Evolutionary conservation across 805 yeast genomes (phyloP), one percentile per base, ranked within the genome.

Genomic region (Kodamaea fukazawae): DNA sequence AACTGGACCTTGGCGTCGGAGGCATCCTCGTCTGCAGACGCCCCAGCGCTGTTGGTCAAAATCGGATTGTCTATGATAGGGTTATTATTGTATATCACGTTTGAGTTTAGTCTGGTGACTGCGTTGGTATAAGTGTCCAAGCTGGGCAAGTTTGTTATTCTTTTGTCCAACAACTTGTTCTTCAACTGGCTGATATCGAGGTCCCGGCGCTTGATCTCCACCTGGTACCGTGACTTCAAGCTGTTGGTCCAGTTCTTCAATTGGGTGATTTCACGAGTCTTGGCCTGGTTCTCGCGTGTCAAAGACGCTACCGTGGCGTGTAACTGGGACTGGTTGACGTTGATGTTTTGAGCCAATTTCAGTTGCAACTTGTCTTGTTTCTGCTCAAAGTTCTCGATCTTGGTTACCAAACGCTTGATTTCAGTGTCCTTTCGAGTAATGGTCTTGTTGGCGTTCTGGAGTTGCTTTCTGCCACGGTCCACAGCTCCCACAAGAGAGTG

Each of bases 181-280:
- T 61, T 65, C 41, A 69, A 57, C 22, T 49, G 55, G 31, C 58
- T 56, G 14, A 65, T 60, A 36, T 65, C 65, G 20, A 58, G 25
- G 13, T 55, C 54, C 42, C 63, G 60, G 41, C 53, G 57, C 45
- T 65, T 60, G 33, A 65, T 34, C 42, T 67, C 71, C 4, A 65
- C 57, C 20, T 64, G 62, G 41, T 60, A 64, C 39, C 64, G 65
- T 1, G 53, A 49, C 34, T 58, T 57, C 23, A 63, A 46, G 29
- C 61, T 68, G n/a, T 45, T 35, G 29, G 55, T 50, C 58, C 62
- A 58, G 32, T 38, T 48, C 36, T 60, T 61, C 28, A 64, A 47
- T 28, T 55, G 55, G 15, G 42, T 44, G 13, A 66, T 36, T 38
- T 66, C 71, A 13, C 54, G 59, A 4, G 51, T 31, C 39, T 66